Evolutionary conservation across 345 rosid genomes (phyloP).

Genomic region (Arabidopsis arenosa): DNA sequence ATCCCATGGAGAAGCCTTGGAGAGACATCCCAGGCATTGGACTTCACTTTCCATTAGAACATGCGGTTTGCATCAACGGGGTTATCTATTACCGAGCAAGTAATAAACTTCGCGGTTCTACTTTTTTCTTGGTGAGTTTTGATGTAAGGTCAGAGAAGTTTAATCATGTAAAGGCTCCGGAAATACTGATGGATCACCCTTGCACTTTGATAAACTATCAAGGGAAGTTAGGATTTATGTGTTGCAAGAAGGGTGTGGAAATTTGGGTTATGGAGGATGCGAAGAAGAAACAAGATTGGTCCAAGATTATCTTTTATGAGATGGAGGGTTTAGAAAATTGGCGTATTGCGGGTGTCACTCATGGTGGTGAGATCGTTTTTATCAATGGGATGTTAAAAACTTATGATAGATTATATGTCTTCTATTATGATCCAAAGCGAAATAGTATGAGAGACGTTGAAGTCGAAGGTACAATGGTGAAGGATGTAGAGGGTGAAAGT

Average conservation of each 20-base stretch:
- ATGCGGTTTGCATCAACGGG: background rate
- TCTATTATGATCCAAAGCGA: too few relatives aligned
- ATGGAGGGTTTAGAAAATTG: background rate
- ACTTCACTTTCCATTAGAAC: background rate
- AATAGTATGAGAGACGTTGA: too few relatives aligned
- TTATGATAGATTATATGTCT: too few relatives aligned
- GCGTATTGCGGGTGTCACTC: background rate
- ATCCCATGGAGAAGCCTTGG: background rate
- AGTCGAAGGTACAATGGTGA: too few relatives aligned
- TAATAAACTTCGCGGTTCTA: background rate
- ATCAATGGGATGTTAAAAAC: background rate
- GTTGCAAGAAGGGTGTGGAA: background rate
- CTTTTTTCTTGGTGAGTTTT: background rate
- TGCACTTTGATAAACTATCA: background rate
- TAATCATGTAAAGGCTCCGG: background rate
- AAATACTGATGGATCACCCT: background rate
- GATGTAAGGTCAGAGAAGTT: background rate
- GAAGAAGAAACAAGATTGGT: background rate
- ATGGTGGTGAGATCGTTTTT: background rate
- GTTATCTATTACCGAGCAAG: background rate
- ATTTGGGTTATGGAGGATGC: conserved; percentile 20
- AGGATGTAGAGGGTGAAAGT: too few relatives aligned
- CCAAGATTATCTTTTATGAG: background rate
- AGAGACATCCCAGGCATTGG: background rate
- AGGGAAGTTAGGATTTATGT: background rate